These are phyloP conservation scores for Porphyrellus cyaneotinctus DNA, from an alignment of 768 basidiomycete species.

Conservation along the genomic window DNA sequence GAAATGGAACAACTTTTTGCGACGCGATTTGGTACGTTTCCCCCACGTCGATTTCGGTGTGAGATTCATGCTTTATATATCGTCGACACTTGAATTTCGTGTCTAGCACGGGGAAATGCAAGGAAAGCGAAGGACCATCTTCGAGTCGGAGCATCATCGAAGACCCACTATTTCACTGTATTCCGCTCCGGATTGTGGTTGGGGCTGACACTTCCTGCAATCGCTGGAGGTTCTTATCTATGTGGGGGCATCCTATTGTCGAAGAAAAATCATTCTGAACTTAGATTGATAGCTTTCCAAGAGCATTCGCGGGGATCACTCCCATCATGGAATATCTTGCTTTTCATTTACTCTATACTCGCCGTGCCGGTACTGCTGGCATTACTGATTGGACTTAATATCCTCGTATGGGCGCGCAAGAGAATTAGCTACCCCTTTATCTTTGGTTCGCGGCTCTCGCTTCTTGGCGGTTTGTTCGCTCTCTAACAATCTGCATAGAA, in stretches of 20 bases:
- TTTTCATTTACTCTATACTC: constrained; percentile 76
- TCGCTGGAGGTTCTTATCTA: constrained; percentile 64
- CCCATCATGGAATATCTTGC: constrained; percentile 67
- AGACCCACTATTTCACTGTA: constrained; percentile 65
- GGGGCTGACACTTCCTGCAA: constrained; percentile 68
- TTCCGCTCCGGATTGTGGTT: constrained; percentile 72
- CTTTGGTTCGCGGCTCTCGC: constrained; percentile 50
- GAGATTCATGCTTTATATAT: neutral
- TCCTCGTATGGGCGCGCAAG: constrained; percentile 68
- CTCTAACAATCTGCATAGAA: constrained; percentile 39
- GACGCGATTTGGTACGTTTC: constrained; percentile 61
- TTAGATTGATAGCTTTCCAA: constrained; percentile 46
- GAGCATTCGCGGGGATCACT: constrained; percentile 47
- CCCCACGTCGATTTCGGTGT: neutral
- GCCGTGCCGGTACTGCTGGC: constrained; percentile 72
- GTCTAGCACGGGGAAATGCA: constrained; percentile 61
- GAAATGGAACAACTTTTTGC: constrained; percentile 79
- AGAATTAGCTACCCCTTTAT: constrained; percentile 92
- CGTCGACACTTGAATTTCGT: neutral
- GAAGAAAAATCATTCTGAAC: neutral
- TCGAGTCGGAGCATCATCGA: constrained; percentile 46
- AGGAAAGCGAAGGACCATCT: constrained; percentile 73
- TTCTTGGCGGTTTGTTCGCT: neutral
- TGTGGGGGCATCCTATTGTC: constrained; percentile 18
- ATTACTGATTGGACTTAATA: constrained; percentile 76